Evolutionary conservation across 2,329 filamentous ascomycete genomes (phyloP), one percentile per base, ranked within the genome.

Genomic region (Aspergillus candidus): DNA sequence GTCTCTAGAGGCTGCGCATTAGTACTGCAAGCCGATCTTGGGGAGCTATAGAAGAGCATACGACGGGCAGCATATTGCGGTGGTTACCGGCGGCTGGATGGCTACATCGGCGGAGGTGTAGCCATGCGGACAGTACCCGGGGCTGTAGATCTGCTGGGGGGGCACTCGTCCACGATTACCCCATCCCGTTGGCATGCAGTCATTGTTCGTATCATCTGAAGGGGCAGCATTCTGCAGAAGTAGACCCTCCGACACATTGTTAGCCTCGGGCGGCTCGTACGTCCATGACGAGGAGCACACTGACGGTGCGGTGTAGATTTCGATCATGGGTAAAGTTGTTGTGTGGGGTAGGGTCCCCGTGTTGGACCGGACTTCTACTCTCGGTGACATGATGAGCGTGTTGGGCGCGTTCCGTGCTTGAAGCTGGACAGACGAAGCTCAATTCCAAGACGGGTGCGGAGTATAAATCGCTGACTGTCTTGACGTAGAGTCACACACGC

Each of bases 11-110:
- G 22, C 22, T 27, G 8, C 8, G 6, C 7, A 10, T 27, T 7
- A 27, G 22, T 27, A 7, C 22, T 27, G 22, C 22, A 27, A 3
- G 22, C 22, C 6, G 6, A 7, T 27, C 22, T 27, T 27, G 12
- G 13, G 13, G 8, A 12, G n/a, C 31, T 11, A 37, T 37, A 10
- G 27, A 33, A 8, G 6, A 10, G 41, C 46, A 27, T 51, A 59
- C 56, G 50, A 49, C 7, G 40, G 46, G 49, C 57, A 61, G 47
- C 58, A 61, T 4, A 56, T 44, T 6, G 57, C 58, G n/a, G 57
- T 56, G 2, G 58, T 61, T 4, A 43, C 38, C 1, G 41, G 38
- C 8, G 35, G 45, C 5, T 51, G 42, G 13, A 55, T 40, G 11
- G 38, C 38, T 15, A 58, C 39, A 17, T 43, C 44, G 10, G 55